A percentile compares a stretch with the other conserved stretches of the same genome.
phyloP scores from a whole-genome alignment of 2,329 filamentous ascomycete species.

The Aspergillus clavatus region DNA sequence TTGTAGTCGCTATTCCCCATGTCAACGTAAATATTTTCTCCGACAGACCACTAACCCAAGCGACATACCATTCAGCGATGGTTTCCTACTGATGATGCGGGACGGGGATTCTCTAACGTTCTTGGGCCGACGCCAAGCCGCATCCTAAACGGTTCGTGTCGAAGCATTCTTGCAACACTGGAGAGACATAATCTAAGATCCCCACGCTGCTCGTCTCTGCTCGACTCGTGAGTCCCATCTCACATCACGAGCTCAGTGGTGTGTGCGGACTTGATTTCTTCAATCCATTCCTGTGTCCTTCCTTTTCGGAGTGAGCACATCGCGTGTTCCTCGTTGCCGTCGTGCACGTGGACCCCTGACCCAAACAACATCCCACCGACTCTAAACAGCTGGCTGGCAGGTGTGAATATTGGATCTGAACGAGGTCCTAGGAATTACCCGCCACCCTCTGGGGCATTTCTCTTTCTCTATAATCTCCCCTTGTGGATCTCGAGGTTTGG shows the following conservation, averaged over 20 bases:
- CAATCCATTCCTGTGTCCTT: constrained; percentile 4
- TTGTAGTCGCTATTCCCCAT: neutral
- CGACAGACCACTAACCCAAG: too few relatives aligned
- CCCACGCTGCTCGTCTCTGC: neutral
- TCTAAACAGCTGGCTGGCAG: constrained; percentile 6
- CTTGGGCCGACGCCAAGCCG: constrained; percentile 15
- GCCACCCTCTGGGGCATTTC: constrained; percentile 24
- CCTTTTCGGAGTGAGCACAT: neutral
- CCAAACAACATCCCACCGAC: constrained; percentile 17
- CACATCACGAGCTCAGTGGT: neutral
- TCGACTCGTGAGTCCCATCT: constrained; percentile 1
- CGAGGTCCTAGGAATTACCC: constrained; percentile 8
- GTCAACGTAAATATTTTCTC: constrained; percentile 7
- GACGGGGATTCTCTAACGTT: constrained; percentile 4
- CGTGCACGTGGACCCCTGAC: constrained; percentile 28
- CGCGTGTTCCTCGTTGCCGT: constrained; percentile 8
- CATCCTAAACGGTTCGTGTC: constrained; percentile 13
- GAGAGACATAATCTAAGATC: constrained; percentile 1
- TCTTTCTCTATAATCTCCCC: constrained; percentile 10
- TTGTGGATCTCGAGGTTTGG: constrained; percentile 6
- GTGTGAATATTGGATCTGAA: constrained; percentile 8
- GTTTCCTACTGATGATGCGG: constrained; percentile 7
- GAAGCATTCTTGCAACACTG: constrained; percentile 4
- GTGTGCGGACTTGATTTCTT: neutral
- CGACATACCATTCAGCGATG: too few relatives aligned